phyloP scores from a whole-genome alignment of 257 asterid genomes.

The Solanum sejunctum region DNA sequence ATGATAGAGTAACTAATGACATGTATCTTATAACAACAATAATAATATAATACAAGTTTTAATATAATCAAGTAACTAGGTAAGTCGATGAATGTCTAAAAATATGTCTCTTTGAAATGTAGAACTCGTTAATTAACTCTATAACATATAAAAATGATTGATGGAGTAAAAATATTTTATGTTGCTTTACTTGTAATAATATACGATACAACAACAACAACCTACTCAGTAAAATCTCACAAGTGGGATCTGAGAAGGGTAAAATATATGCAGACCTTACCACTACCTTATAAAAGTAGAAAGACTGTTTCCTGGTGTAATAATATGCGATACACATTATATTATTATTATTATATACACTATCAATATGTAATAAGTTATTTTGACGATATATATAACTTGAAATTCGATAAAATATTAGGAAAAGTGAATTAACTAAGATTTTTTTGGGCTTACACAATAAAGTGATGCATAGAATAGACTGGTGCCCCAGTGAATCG shows the following conservation, averaged over 20 bases:
- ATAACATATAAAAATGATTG: not conserved
- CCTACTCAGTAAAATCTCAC: no score
- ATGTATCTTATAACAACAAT: not conserved
- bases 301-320: no score
- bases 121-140: not conserved
- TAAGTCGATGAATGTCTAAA: not conserved
- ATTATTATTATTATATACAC: no score
- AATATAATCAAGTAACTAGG: not conserved
- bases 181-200: no score
- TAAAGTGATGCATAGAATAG: slow-evolving; percentile 40
- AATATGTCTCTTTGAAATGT: not conserved
- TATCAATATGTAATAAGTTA: no score
- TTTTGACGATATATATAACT: not conserved
- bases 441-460: slow-evolving; percentile 16
- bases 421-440: not conserved
- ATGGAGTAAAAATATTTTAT: no score
- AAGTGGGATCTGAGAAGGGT: no score
- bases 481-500: slow-evolving; percentile 31
- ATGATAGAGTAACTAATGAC: not conserved
- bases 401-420: not conserved
- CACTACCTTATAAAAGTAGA: no score
- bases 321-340: no score
- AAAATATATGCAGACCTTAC: no score
- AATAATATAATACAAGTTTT: not conserved
- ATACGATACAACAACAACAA: no score